Conservation (phyloP, 805 yeast species). For the Soucietia sequanensis region DNA sequence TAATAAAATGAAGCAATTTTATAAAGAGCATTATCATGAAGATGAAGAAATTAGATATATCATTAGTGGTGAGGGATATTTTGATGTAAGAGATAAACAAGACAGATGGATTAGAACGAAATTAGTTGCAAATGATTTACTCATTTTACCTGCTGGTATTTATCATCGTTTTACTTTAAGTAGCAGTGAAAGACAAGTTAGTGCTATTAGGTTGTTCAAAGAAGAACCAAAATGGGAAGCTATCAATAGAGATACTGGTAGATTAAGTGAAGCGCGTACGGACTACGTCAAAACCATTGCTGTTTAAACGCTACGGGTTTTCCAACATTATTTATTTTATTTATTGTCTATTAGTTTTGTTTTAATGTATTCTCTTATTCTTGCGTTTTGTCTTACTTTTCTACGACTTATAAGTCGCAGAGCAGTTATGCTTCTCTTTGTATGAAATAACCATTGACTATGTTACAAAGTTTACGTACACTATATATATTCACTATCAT, state of each 20-base stretch:
- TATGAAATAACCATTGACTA: no score
- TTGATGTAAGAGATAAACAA: slow-evolving; percentile 71
- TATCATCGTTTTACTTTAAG: slow-evolving; percentile 90
- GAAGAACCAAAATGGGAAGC: slow-evolving; percentile 98
- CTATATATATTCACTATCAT: no score
- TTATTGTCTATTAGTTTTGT: no score
- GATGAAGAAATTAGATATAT: slow-evolving; percentile 96
- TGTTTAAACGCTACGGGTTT: slow-evolving; percentile 12
- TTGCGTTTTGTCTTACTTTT: no score
- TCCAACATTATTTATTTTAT: background rate
- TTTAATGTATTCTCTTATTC: no score
- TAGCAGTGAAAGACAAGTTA: slow-evolving; percentile 52
- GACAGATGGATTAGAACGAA: slow-evolving; percentile 76
- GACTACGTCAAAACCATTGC: slow-evolving; percentile 32
- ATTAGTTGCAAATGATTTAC: slow-evolving; percentile 61
- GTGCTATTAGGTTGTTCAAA: slow-evolving; percentile 80
- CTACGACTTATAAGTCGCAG: no score
- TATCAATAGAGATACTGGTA: slow-evolving; percentile 56
- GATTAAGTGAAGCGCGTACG: slow-evolving; percentile 31
- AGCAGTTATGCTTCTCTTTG: no score
- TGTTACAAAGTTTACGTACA: no score
- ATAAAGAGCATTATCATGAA: slow-evolving; percentile 87
- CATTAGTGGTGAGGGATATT: slow-evolving; percentile 86
- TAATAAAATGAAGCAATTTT: slow-evolving; percentile 66
- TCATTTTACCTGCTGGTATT: slow-evolving; percentile 86